Evolutionary conservation across 2,329 filamentous ascomycete genomes (phyloP), one percentile per base, ranked within the genome.

Genomic region (Calonectria leucothoes): DNA sequence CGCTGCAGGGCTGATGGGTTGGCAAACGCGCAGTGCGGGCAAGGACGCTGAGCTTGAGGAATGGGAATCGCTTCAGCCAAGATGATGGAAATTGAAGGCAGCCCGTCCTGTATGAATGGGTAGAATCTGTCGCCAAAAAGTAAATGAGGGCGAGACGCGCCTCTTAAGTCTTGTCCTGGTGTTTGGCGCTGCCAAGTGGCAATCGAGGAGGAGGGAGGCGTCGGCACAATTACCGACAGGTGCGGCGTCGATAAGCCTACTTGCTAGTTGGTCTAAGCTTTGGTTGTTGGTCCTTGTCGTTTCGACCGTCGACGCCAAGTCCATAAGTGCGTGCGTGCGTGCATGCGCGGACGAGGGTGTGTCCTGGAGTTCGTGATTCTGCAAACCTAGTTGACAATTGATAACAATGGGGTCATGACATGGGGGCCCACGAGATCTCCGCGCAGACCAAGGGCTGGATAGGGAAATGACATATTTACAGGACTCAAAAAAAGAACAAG

Each of bases 211-310:
- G n/a, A n/a, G n/a, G 39, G 59, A 23, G 59, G 59, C 23, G 39
- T 64, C 59, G 59, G 39, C 39, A 48, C 37, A 64, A 64, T 64
- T 64, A 48, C 59, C 59, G 59, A 64, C 48, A 31, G 17, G 29
- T 66, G 64, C 64, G 17, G 64, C 64, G 17, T 37, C 45, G 64
- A 66, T 51, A 51, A 66, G 64, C 29, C 59, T 27, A 51, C 48
- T 15, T 55, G 64, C 59, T 27, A 51, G 64, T 15, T 55, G 64
- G 64, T 52, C 64, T 66, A 52, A 52, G 64, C 64, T 66, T 55
- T 20, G 5, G 51, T 17, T 39, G 55, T 61, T 61, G 59, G 59
- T 25, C 59, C 59, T 64, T 1, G 59, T 48, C 8, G 27, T 64
- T 48, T 37, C 20, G 25, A 39, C 15, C 39, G 11, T 45, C 20